Evolutionary conservation across 768 basidiomycete genomes (phyloP), one percentile per base, ranked within the genome.

Genomic region (Xerocomellus intermedius): DNA sequence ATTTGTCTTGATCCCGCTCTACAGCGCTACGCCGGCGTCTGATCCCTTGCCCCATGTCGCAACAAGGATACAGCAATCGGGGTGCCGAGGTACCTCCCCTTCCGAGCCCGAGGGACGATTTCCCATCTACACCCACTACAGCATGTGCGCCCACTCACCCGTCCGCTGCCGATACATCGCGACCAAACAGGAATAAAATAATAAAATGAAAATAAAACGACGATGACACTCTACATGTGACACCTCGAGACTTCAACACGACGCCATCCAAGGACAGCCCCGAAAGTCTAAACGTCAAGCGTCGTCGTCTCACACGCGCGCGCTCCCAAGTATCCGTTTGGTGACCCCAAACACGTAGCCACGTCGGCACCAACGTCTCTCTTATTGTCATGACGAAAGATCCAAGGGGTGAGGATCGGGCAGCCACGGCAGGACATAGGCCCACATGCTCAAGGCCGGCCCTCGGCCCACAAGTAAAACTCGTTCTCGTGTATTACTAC

Each of bases 101-200:
- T 48, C 21, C 45, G 45, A 60, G 9, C 21, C 36, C 37, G 46
- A 48, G 42, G 38, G 21, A 30, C 41, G 13, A 21, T 22, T 32
- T 51, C 54, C 53, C 42, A 14, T 47, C 45, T 36, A 47, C 8
- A 32, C 50, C 44, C 38, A 28, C 22, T 4, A 24, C 37, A 46
- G 43, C 64, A 64, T 61, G 58, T 66, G 64, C 42, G 59, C 38
- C 57, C 35, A 22, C 33, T 43, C 65, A 64, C 48, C 64, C 64
- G 64, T 67, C 41, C 58, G 50, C 64, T 53, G 42, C 64, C 62
- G 64, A 57, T 17, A 13, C 41, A 9, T 50, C 48, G 13, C 30
- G 16, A 35, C 45, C 36, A 19, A 38, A 38, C 35, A n/a, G n/a
- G n/a, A n/a, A n/a, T n/a, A n/a, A 7, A 33, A 33, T 5, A 17